Conservation (phyloP, 208 protist genomes). For the Crithidia acanthocephali region DNA sequence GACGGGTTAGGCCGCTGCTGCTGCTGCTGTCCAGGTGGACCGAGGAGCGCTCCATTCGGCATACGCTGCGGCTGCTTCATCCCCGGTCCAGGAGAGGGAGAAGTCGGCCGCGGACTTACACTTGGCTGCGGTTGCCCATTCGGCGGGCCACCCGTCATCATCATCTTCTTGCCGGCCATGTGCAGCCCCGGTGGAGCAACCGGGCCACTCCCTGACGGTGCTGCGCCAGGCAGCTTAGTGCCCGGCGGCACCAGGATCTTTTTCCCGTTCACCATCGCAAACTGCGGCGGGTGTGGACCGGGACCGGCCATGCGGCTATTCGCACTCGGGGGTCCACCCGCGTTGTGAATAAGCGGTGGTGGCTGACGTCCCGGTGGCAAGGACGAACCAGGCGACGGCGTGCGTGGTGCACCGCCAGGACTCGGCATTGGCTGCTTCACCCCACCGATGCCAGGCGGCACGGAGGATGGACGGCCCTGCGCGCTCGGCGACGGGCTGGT, state of each 20-base stretch:
- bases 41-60: not conserved
- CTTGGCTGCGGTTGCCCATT: not conserved
- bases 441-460: not conserved
- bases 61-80: slow-evolving; percentile 1
- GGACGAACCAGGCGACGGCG: not conserved
- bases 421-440: not conserved
- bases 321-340: too few species aligned
- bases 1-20: not conserved
- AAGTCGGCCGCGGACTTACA: not conserved
- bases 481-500: not conserved
- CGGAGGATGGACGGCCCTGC: slow-evolving; percentile 5
- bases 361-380: not conserved
- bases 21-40: not conserved
- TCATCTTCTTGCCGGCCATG: slow-evolving; percentile 16
- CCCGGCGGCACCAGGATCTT: slow-evolving; percentile 27
- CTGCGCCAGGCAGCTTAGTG: not conserved
- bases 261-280: slow-evolving; percentile 29
- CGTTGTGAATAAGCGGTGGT: not conserved
- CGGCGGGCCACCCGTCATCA: slow-evolving; percentile 9
- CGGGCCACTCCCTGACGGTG: not conserved
- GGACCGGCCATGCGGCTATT: not conserved
- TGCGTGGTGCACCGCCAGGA: not conserved
- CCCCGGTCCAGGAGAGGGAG: not conserved
- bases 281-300: slow-evolving; percentile 18
- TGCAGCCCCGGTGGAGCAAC: not conserved